Percentiles rank a stretch among this genome's conserved stretches.
phyloP scores from a whole-genome alignment of 2,329 filamentous ascomycete species.

The Exophiala spinifera region DNA sequence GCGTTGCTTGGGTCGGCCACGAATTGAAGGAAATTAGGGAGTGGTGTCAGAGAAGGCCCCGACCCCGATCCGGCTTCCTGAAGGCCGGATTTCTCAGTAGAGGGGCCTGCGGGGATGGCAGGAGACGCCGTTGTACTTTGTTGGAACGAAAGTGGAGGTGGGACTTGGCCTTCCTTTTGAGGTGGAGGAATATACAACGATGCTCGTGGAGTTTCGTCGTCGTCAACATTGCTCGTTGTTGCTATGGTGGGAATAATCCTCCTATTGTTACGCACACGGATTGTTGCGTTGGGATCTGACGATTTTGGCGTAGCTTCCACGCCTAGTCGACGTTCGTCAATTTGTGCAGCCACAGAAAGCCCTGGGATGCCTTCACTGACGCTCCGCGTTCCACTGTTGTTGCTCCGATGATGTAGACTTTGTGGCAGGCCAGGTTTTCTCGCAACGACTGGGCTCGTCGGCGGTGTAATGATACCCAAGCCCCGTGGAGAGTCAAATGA shows the following conservation, averaged over 20 bases:
- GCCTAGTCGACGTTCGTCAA: constrained; percentile 7
- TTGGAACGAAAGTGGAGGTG: too few species aligned
- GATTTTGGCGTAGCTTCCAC: constrained; percentile 10
- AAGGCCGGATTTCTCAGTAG: constrained; percentile 5
- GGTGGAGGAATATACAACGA: constrained; percentile 25
- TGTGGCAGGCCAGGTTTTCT: constrained; percentile 1
- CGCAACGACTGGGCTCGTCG: constrained; percentile 42
- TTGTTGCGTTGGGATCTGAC: constrained; percentile 20
- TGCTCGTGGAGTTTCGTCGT: constrained; percentile 27
- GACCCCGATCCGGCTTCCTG: constrained; percentile 1
- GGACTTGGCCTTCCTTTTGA: neutral
- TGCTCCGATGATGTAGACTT: neutral
- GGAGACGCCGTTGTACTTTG: neutral
- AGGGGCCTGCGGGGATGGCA: neutral
- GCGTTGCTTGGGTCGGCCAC: constrained; percentile 33
- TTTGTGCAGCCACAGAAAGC: neutral
- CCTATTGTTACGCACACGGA: constrained; percentile 16
- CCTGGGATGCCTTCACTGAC: constrained; percentile 17
- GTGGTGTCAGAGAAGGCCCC: constrained; percentile 28
- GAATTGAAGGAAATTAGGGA: constrained; percentile 38
- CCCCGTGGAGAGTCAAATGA: constrained; percentile 50
- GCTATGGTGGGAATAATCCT: constrained; percentile 12
- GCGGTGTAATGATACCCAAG: constrained; percentile 54
- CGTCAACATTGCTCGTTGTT: constrained; percentile 1
- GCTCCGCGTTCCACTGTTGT: constrained; percentile 5